Evolutionary conservation across 2,329 filamentous ascomycete species (phyloP), one percentile per base, ranked within the genome.

Genomic region (Claviceps digitariae): DNA sequence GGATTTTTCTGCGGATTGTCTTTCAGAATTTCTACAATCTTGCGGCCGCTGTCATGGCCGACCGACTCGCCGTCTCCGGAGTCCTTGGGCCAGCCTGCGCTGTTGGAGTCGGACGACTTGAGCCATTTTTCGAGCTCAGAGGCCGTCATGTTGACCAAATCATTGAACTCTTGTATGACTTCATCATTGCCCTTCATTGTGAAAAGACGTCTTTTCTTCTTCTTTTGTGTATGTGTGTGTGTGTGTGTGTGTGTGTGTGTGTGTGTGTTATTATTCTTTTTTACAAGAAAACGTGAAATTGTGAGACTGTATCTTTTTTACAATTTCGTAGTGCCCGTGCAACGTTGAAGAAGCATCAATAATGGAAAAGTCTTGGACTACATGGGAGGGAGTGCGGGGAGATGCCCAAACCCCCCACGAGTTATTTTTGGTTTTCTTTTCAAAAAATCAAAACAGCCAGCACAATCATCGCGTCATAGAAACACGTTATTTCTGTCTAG

Each of bases 131-230:
- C 73, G 17, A 86, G 72, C 57, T 84, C 81, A 1, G 71, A 64
- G 1, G 79, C 70, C 12, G 72, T 75, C 81, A 86, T 84, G 64
- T 85, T 85, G 64, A 85, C 79, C 48, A 83, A 66, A 41, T 78
- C 72, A 56, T 84, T 83, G 71, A 84, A 86, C 62, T 85, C 81
- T 50, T 75, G 74, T 57, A 67, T 62, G 41, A 67, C 64, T 34
- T 66, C 61, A 2, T 64, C 59, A 29, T 56, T 58, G 29, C 58
- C 55, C 53, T 63, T 61, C 52, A 61, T 63, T 27, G 34, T 54
- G 52, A 44, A 13, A 3, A 47, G 25, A n/a, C 7, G 12, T 27
- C 8, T 25, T 13, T 20, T 50, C 2, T n/a, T 4, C 15, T 3
- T 2, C 7, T 29, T 23, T 17, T 27, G 20, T 2, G 20, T 40